phyloP scores from a whole-genome alignment of 164 flowering plant genomes.

The Taxillus chinensis region DNA sequence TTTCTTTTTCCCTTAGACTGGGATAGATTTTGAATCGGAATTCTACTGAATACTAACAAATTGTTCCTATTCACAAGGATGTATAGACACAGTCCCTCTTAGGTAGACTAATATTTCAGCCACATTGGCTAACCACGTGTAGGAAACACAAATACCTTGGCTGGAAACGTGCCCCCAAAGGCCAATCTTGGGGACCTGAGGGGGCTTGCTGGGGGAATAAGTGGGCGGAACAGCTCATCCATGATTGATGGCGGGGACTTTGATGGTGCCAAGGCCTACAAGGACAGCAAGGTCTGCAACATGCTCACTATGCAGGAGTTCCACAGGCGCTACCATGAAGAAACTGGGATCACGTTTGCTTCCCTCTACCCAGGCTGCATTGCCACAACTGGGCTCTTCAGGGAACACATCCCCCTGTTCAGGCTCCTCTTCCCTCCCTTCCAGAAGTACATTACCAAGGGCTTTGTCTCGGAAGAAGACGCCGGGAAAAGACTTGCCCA shows the following conservation, averaged over 20 bases:
- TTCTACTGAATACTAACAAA: too few species aligned
- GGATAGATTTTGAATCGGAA: too few species aligned
- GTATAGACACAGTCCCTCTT: too few species aligned
- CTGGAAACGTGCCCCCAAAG: constrained; percentile 97
- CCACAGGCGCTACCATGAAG: constrained; percentile 92
- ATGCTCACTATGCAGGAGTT: constrained; percentile 99
- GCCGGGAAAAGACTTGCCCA: constrained; percentile 90
- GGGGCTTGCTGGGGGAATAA: constrained; percentile 85
- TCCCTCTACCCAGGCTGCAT: constrained; percentile 99
- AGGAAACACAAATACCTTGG: constrained; percentile 98
- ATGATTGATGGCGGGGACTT: constrained; percentile 95
- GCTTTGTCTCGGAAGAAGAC: constrained; percentile 85
- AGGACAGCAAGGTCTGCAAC: constrained; percentile 99
- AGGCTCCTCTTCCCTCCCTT: constrained; percentile 93
- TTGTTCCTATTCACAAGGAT: too few species aligned
- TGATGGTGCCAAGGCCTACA: constrained; percentile 98
- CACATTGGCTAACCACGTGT: not conserved
- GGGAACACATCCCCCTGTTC: constrained; percentile 90
- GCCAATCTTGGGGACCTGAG: constrained; percentile 95
- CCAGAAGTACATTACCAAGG: constrained; percentile 97
- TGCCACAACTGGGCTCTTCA: constrained; percentile 84
- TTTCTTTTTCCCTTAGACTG: too few species aligned
- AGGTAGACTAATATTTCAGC: too few species aligned
- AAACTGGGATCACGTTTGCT: constrained; percentile 80
- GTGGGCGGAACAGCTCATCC: constrained; percentile 68